Base-by-base conservation (phyloP, 805 yeast genomes). In the Metschnikowia orientalis region DNA sequence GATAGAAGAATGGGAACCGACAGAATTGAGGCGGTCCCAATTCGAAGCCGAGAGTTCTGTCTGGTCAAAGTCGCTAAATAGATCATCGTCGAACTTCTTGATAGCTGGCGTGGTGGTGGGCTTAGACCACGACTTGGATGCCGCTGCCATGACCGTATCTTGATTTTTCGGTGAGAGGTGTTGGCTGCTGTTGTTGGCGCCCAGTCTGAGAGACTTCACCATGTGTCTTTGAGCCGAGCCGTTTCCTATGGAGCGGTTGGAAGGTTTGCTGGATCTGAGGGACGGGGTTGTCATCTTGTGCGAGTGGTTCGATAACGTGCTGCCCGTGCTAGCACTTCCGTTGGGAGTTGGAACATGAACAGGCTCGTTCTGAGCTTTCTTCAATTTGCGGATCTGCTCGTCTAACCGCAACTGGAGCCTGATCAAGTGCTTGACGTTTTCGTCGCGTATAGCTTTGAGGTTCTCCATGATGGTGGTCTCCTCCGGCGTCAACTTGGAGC, bases 61-160 rank as follows among this genome's bases (percentile, higher is more conserved):
- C 40, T 66, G 70, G 44, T 65, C 70, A 26, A 64, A 64, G 39
- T 64, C 70, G 18, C 51, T 54, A 38, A 67, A 66, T 25, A 53
- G 39, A 14, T 50, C 54, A 19, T 50, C 49, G 8, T 50, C 42
- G 33, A 29, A 39, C n/a, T 25, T 26, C 10, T 20, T 19, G 18
- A 17, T 6, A 3, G 35, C 26, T 8, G 24, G 26, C n/a, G n/a
- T n/a, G 27, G 26, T 29, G 23, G 29, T 29, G 9, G 41, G 42
- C 18, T 31, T 32, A 10, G 27, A 26, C 50, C 50, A 45, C 11
- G 47, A 42, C 14, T 37, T 25, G 18, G 32, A 37, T 10, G 47
- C 50, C 6, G 50, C 45, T 5, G 40, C 40, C 35, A 39, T 37
- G 29, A 45, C 35, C 15, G 44, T 32, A 29, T 48, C 47, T 13